phyloP scores from a whole-genome alignment of 2,329 filamentous ascomycete genomes.

The Penicillium sp. region DNA sequence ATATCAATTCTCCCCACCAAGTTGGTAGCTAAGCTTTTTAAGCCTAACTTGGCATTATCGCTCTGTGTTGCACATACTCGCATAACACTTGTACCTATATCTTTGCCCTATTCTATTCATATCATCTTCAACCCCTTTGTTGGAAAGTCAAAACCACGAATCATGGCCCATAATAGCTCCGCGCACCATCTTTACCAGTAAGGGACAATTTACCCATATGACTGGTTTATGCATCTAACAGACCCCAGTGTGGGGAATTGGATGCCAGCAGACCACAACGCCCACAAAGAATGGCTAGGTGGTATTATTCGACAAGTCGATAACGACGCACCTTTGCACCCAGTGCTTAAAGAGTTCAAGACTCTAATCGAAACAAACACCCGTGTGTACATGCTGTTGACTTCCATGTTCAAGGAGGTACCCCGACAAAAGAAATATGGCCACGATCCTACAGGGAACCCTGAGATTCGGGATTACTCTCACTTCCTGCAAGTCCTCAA shows the following conservation, averaged over 20 bases:
- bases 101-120: not conserved
- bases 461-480: conserved; percentile 64
- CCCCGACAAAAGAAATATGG: conserved; percentile 62
- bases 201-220: not conserved
- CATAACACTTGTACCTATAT: not conserved
- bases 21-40: not conserved
- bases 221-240: not conserved
- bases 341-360: conserved; percentile 65
- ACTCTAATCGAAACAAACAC: conserved; percentile 65
- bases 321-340: conserved; percentile 54
- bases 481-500: conserved; percentile 70
- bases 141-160: not conserved
- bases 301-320: conserved; percentile 59
- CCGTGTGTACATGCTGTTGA: conserved; percentile 67
- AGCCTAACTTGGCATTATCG: not conserved
- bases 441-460: conserved; percentile 62
- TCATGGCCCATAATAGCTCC: not conserved
- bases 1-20: not conserved
- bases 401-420: conserved; percentile 68
- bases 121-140: not conserved
- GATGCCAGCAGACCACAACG: conserved; percentile 64
- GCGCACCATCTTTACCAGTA: conserved; percentile 22
- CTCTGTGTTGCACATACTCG: not conserved
- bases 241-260: conserved; percentile 55
- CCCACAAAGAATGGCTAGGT: conserved; percentile 65